These are phyloP conservation scores for Suillus subalutaceus DNA, from an alignment of 768 basidiomycete genomes.

Conservation along the genomic window DNA sequence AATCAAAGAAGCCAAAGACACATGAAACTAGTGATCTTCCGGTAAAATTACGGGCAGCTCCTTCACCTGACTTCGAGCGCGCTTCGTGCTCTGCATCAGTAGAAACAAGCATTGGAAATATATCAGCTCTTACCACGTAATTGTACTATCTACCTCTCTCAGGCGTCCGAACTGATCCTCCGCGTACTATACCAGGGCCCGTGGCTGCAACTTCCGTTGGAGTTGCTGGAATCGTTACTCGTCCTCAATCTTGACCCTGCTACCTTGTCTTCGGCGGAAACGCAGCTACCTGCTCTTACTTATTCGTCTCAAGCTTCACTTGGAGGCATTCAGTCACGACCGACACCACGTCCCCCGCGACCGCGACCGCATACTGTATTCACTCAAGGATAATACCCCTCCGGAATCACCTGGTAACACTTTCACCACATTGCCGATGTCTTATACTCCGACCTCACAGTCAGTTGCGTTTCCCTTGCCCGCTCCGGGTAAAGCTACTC, in stretches of 20 bases:
- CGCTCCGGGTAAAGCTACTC: conserved; percentile 67
- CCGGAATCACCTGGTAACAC: conserved; percentile 46
- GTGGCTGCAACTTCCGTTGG: conserved; percentile 88
- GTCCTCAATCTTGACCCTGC: conserved; percentile 77
- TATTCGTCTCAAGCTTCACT: conserved; percentile 15
- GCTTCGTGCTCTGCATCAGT: conserved; percentile 82
- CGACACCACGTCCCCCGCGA: conserved; percentile 28
- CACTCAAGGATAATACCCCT: conserved; percentile 45
- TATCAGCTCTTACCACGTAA: conserved; percentile 88
- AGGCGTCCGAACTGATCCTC: conserved; percentile 3
- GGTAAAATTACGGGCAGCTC: conserved; percentile 32
- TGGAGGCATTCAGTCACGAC: conserved; percentile 16
- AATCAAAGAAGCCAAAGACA: conserved; percentile 54
- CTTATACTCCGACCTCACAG: conserved; percentile 30
- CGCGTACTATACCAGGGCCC: conserved; percentile 62
- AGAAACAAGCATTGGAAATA: conserved; percentile 95
- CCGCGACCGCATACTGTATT: conserved; percentile 50
- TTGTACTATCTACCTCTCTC: conserved; percentile 32
- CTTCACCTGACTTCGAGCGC: conserved; percentile 46
- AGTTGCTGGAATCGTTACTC: conserved; percentile 81
- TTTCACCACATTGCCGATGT: conserved; percentile 39
- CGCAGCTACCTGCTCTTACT: conserved; percentile 38
- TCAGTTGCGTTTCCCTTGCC: conserved; percentile 54
- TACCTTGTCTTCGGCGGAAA: conserved; percentile 53
- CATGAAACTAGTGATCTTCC: conserved; percentile 39